These are phyloP conservation scores for Fusarium sambucinum DNA, from an alignment of 2,329 filamentous ascomycete species.

Conservation along the genomic window DNA sequence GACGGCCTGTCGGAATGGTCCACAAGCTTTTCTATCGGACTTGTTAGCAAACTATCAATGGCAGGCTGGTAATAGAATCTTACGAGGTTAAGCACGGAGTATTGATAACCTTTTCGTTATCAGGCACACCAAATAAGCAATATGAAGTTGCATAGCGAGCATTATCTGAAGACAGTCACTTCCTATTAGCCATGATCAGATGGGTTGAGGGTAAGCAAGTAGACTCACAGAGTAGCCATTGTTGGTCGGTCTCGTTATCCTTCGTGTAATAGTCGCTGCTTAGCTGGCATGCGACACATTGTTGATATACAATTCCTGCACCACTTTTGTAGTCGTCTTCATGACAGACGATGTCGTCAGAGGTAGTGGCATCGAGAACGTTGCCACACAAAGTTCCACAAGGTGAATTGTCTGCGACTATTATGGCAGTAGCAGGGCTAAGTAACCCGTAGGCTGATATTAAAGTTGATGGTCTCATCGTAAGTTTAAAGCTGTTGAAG, in stretches of 20 bases:
- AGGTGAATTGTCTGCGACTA: conserved; percentile 62
- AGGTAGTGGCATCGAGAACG: conserved; percentile 59
- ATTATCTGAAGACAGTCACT: conserved; percentile 61
- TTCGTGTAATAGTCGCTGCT: conserved; percentile 61
- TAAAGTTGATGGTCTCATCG: conserved; percentile 9
- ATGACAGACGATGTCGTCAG: conserved; percentile 63
- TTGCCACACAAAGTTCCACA: conserved; percentile 67
- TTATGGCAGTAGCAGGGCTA: conserved; percentile 47
- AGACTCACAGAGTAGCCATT: conserved; percentile 67
- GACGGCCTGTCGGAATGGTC: conserved; percentile 60
- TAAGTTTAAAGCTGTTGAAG: not conserved
- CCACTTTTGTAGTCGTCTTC: conserved; percentile 56
- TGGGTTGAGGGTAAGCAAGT: not conserved
- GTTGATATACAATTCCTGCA: conserved; percentile 62
- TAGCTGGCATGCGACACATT: conserved; percentile 66
- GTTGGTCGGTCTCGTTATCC: conserved; percentile 63
- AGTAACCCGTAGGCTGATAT: conserved; percentile 39
- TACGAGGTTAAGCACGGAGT: conserved; percentile 67
- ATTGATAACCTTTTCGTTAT: conserved; percentile 58
- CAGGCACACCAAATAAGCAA: conserved; percentile 66
- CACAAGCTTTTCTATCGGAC: conserved; percentile 64
- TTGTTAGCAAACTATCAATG: conserved; percentile 5
- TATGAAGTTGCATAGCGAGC: conserved; percentile 66
- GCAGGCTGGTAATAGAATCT: not conserved
- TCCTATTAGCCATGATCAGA: conserved; percentile 28